Evolutionary conservation across 345 rosid genomes (phyloP).

Genomic region (Pistacia atlantica): DNA sequence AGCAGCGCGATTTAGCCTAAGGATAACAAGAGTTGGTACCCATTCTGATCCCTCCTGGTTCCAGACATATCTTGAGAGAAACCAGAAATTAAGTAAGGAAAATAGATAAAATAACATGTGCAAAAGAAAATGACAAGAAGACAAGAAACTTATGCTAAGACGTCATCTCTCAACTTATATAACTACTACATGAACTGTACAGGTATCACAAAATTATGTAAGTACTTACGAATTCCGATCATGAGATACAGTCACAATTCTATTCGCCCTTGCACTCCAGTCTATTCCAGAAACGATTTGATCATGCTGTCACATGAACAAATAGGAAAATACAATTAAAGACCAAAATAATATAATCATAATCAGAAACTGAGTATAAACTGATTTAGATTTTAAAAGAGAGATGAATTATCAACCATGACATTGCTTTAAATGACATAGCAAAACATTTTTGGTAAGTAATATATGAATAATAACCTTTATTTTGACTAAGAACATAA

Average conservation of each 20-base stretch:
- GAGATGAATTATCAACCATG: conserved; percentile 4
- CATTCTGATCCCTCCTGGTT: conserved; percentile 85
- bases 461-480: too few relatives aligned
- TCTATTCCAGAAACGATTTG: conserved; percentile 97
- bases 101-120: not conserved
- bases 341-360: not conserved
- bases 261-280: conserved; percentile 85
- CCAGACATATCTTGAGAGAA: conserved; percentile 80
- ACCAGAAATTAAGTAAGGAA: conserved; percentile 21
- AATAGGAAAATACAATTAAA: conserved; percentile 4
- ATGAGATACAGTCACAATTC: conserved; percentile 88
- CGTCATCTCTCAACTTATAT: not conserved
- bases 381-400: not conserved
- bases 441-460: not conserved
- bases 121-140: not conserved
- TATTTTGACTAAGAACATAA: not conserved
- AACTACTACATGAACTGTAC: not conserved
- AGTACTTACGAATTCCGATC: conserved; percentile 94
- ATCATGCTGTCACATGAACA: conserved; percentile 70
- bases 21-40: conserved; percentile 97
- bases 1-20: conserved; percentile 96
- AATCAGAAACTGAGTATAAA: not conserved
- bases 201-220: conserved; percentile 2
- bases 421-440: not conserved
- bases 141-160: not conserved